phyloP scores from a whole-genome alignment of 169 alveolate species.

The Eimeria brunetti region DNA sequence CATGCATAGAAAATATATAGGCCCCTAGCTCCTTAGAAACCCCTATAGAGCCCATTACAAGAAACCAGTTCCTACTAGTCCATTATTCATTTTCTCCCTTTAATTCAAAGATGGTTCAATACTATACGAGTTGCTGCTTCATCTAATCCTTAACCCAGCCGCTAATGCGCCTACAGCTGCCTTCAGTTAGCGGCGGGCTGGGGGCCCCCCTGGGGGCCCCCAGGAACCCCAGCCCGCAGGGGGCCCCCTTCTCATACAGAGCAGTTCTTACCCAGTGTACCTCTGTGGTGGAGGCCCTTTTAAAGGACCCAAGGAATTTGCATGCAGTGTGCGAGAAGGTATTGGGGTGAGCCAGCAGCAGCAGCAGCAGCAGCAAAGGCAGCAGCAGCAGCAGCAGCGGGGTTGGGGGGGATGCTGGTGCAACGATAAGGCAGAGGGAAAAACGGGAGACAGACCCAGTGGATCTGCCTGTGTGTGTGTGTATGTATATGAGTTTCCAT shows the following conservation, averaged over 20 bases:
- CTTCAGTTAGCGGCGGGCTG: not conserved
- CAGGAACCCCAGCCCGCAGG: not conserved
- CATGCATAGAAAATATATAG: too few species aligned
- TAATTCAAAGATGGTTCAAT: too few species aligned
- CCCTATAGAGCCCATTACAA: too few species aligned
- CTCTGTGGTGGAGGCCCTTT: slow-evolving; percentile 1
- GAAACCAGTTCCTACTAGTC: too few species aligned
- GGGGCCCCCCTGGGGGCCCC: slow-evolving; percentile 7
- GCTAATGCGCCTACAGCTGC: not conserved
- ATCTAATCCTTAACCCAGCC: too few species aligned
- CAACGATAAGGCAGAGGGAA: not conserved
- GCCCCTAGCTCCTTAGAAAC: too few species aligned
- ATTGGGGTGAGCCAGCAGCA: slow-evolving; percentile 17
- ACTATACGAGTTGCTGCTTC: too few species aligned
- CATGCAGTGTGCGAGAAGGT: slow-evolving; percentile 12
- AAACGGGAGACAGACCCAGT: too few species aligned
- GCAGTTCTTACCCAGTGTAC: not conserved
- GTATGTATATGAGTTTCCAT: too few species aligned
- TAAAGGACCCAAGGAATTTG: not conserved
- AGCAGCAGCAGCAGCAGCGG: too few species aligned
- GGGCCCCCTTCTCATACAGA: not conserved
- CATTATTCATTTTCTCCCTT: too few species aligned
- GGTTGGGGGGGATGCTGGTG: not conserved
- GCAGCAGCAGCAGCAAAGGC: not conserved
- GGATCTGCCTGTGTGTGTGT: too few species aligned